Evolutionary conservation across 2,329 filamentous ascomycete genomes (phyloP), one percentile per base, ranked within the genome.

Genomic region (Blastomyces parvus): DNA sequence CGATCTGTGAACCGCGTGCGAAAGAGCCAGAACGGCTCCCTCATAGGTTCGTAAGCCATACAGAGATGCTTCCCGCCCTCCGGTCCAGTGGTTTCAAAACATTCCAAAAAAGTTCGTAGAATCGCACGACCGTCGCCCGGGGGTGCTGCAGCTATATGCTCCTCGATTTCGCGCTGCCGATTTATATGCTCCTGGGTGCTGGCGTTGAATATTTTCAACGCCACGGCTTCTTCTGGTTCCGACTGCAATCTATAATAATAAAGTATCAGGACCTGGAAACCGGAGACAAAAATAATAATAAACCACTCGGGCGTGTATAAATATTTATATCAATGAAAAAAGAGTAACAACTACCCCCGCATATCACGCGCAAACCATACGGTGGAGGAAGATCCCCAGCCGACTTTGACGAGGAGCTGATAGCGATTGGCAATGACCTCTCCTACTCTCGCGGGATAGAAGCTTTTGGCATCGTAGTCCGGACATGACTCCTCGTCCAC

Each of bases 41-140:
- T 70, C 64, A 74, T 67, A 5, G 73, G 70, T 55, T 73, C 71
- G 61, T 71, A 72, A 36, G 73, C 73, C 25, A 75, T 67, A 59
- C 72, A 74, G 36, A 71, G 42, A 65, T 74, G 72, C 11, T 38
- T 53, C 19, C 65, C 65, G 36, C 70, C 71, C 52, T 69, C 53
- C 38, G 66, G 67, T 33, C 64, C 44, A 11, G 14, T 52, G 17
- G 63, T 30, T 14, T 65, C 65, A 62, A 74, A 75, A 14, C 64
- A 67, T 46, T 75, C 70, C 25, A 66, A 61, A 38, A 66, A 65
- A 46, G 68, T 70, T 59, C 71, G 67, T 38, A 74, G 65, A 60
- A 70, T 67, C 3, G 22, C 53, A 58, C 65, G 67, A 9, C 73
- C 71, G 3, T 63, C 63, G 62, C 74, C 57, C 9, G 68, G 65